phyloP scores from a whole-genome alignment of 2,329 filamentous ascomycete species.

The Talaromyces sp. region DNA sequence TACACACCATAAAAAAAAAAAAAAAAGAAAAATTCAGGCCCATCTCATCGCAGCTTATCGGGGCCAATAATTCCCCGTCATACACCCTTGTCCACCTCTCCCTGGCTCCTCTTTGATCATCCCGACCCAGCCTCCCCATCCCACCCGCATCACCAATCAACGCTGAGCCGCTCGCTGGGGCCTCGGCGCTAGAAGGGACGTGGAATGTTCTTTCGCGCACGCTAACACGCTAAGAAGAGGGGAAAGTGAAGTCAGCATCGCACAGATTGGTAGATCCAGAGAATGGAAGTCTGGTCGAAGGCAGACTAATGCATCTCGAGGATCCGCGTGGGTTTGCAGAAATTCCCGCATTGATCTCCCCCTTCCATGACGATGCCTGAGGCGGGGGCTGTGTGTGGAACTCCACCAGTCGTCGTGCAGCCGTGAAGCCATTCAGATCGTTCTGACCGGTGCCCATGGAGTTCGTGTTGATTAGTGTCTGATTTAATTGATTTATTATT shows the following conservation, averaged over 20 bases:
- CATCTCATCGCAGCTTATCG: conserved; percentile 17
- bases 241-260: conserved; percentile 6
- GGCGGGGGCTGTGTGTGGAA: conserved; percentile 18
- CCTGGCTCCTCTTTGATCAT: neutral
- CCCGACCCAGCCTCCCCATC: neutral
- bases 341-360: conserved; percentile 22
- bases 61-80: no score
- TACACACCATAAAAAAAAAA: no score
- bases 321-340: conserved; percentile 22
- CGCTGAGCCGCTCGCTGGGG: neutral
- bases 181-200: conserved; percentile 26
- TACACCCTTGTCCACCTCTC: neutral
- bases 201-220: conserved; percentile 19
- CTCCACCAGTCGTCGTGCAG: neutral
- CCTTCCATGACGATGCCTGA: conserved; percentile 15
- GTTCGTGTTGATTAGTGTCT: neutral
- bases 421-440: conserved; percentile 3
- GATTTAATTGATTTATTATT: neutral
- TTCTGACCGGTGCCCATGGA: neutral
- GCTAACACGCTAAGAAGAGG: neutral
- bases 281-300: no score
- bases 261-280: neutral
- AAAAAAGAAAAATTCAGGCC: no score
- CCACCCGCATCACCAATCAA: neutral
- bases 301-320: conserved; percentile 19